Evolutionary conservation across 805 yeast genomes (phyloP).

Genomic region (Candida ponderosae): DNA sequence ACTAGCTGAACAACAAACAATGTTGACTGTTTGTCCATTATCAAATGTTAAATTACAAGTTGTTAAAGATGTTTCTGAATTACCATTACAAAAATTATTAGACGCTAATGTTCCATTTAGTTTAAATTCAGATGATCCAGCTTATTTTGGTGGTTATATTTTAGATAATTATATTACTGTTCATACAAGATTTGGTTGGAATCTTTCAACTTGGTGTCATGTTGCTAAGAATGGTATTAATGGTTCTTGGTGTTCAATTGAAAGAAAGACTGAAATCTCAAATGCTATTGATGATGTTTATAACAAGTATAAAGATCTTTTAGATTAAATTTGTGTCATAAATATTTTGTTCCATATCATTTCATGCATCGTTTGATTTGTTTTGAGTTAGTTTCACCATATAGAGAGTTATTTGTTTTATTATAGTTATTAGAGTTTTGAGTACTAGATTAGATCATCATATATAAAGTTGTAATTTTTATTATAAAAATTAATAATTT

Average conservation of each 20-base stretch:
- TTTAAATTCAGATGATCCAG: conserved; percentile 73
- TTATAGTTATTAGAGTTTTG: too few species aligned
- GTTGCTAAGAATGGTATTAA: conserved; percentile 60
- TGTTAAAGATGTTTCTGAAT: conserved; percentile 54
- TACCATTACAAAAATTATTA: conserved; percentile 57
- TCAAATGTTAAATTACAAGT: conserved; percentile 73
- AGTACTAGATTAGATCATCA: too few species aligned
- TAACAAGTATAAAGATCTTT: conserved; percentile 22
- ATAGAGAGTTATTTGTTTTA: too few species aligned
- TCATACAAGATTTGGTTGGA: conserved; percentile 58
- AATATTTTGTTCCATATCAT: too few species aligned
- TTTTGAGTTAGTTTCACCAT: too few species aligned
- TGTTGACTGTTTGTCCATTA: conserved; percentile 71
- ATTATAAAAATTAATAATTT: too few species aligned
- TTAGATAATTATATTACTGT: conserved; percentile 67
- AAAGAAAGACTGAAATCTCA: conserved; percentile 42
- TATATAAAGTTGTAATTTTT: too few species aligned
- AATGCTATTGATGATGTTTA: conserved; percentile 33
- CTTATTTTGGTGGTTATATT: conserved; percentile 81
- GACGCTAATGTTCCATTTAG: conserved; percentile 64
- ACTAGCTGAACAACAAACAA: conserved; percentile 44
- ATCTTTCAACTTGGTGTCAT: conserved; percentile 48
- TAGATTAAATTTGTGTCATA: neutral
- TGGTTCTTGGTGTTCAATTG: conserved; percentile 68
- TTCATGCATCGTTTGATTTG: too few species aligned